Evolutionary conservation across 371 early-diverging fungal species (phyloP).

Genomic region (Mucor mucedo): DNA sequence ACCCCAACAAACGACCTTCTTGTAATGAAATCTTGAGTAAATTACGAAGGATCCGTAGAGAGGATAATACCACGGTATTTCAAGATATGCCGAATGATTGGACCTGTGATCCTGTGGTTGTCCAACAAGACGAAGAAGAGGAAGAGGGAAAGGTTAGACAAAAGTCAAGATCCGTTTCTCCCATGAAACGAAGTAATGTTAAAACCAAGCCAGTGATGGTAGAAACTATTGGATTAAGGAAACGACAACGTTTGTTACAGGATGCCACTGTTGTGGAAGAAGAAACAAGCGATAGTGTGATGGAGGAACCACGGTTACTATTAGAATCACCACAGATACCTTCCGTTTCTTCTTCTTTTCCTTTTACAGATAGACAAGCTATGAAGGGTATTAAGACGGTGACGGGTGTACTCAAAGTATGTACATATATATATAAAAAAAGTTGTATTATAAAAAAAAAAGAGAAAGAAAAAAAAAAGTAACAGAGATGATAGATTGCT

Average conservation of each 20-base stretch:
- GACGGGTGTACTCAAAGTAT: slow-evolving; percentile 41
- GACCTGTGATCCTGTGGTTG: neutral
- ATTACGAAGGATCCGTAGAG: slow-evolving; percentile 21
- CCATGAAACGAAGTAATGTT: neutral
- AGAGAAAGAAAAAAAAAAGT: neutral
- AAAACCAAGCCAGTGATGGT: neutral
- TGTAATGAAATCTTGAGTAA: slow-evolving; percentile 63
- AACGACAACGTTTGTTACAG: slow-evolving; percentile 16
- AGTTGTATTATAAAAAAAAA: neutral
- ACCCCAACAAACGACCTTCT: slow-evolving; percentile 69
- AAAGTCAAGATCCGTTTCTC: neutral
- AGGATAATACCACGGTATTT: neutral
- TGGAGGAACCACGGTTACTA: slow-evolving; percentile 6
- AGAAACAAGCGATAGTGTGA: neutral
- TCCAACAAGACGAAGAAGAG: neutral
- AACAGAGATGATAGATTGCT: slow-evolving; percentile 29
- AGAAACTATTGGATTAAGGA: neutral
- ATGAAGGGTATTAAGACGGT: slow-evolving; percentile 28
- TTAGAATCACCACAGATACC: slow-evolving; percentile 13
- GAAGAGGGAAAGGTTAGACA: neutral
- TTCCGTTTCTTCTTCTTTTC: too few species aligned
- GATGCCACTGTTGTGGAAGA: slow-evolving; percentile 1
- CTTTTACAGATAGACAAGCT: slow-evolving; percentile 13
- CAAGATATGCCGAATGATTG: slow-evolving; percentile 16
- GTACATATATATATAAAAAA: neutral